Conservation (phyloP, 2,329 filamentous ascomycete genomes). For the Colletotrichum higginsianum region DNA sequence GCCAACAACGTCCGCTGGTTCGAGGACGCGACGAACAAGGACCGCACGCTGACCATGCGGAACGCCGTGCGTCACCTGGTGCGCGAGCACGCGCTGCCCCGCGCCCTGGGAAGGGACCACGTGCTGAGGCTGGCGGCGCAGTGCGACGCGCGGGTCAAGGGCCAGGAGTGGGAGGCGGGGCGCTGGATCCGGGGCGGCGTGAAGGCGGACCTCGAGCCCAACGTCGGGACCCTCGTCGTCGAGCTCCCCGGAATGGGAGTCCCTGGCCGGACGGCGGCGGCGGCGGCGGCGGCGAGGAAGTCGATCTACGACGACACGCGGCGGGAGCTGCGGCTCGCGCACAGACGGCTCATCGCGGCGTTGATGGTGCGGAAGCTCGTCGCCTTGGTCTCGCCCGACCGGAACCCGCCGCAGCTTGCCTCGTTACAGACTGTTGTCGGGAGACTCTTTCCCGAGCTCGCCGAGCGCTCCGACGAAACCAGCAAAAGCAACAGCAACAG, state of each 20-base stretch:
- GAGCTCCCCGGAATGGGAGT: conserved; percentile 58
- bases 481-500: background rate
- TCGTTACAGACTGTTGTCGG: conserved; percentile 63
- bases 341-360: conserved; percentile 61
- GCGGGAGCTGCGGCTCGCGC: conserved; percentile 49
- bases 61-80: conserved; percentile 85
- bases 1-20: conserved; percentile 80
- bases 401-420: conserved; percentile 57
- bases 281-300: conserved; percentile 37
- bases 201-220: conserved; percentile 63
- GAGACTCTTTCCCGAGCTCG: conserved; percentile 64
- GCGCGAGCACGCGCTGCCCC: conserved; percentile 72
- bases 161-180: conserved; percentile 67
- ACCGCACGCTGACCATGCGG: conserved; percentile 81
- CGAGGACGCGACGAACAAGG: conserved; percentile 87
- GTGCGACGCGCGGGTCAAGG: conserved; percentile 60
- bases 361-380: conserved; percentile 65
- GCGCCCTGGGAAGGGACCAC: conserved; percentile 75
- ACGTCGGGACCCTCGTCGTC: conserved; percentile 63
- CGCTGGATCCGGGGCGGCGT: conserved; percentile 66
- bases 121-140: conserved; percentile 74
- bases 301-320: conserved; percentile 24
- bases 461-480: background rate
- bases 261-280: conserved; percentile 36
- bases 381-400: conserved; percentile 65